A percentile compares a stretch with the other conserved stretches of the same genome.
These are phyloP conservation scores for Rhizopogon vinicolor DNA, from an alignment of 768 basidiomycete species.

Conservation along the genomic window DNA sequence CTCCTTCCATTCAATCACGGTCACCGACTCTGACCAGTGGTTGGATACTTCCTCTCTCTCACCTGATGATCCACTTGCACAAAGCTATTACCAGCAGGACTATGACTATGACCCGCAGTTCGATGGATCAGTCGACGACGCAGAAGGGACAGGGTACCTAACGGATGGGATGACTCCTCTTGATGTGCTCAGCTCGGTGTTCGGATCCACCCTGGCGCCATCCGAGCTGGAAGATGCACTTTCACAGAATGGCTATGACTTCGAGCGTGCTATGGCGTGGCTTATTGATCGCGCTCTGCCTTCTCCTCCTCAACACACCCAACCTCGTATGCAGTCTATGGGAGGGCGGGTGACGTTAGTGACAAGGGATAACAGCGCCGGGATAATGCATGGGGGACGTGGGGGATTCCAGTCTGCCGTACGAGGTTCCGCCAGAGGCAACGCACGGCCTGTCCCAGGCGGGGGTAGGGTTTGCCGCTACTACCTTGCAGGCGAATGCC, in stretches of 20 bases:
- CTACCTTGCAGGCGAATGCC: slow-evolving; percentile 93
- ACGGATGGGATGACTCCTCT: slow-evolving; percentile 97
- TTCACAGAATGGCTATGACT: slow-evolving; percentile 84
- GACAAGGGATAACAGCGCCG: slow-evolving; percentile 44
- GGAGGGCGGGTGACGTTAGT: slow-evolving; percentile 68
- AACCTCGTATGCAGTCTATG: slow-evolving; percentile 51
- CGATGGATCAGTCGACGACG: slow-evolving; percentile 34
- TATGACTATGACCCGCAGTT: slow-evolving; percentile 29
- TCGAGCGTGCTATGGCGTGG: slow-evolving; percentile 94
- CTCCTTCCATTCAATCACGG: slow-evolving; percentile 58
- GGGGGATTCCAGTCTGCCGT: slow-evolving; percentile 26
- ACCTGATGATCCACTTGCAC: slow-evolving; percentile 41
- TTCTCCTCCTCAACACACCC: slow-evolving; percentile 32
- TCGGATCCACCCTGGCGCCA: slow-evolving; percentile 84
- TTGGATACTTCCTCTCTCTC: slow-evolving; percentile 49
- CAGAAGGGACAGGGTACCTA: slow-evolving; percentile 54
- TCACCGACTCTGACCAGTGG: slow-evolving; percentile 63
- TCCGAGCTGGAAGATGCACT: slow-evolving; percentile 94
- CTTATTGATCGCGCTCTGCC: slow-evolving; percentile 73
- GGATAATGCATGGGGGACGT: slow-evolving; percentile 38
- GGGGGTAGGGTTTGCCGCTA: slow-evolving; percentile 91
- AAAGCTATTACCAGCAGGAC: slow-evolving; percentile 24
- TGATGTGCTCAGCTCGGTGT: slow-evolving; percentile 92
- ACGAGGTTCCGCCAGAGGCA: slow-evolving; percentile 17
- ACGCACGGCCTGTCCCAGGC: slow-evolving; percentile 34